Conservation (phyloP, 2,329 filamentous ascomycete genomes). For the Fonsecaea erecta region DNA sequence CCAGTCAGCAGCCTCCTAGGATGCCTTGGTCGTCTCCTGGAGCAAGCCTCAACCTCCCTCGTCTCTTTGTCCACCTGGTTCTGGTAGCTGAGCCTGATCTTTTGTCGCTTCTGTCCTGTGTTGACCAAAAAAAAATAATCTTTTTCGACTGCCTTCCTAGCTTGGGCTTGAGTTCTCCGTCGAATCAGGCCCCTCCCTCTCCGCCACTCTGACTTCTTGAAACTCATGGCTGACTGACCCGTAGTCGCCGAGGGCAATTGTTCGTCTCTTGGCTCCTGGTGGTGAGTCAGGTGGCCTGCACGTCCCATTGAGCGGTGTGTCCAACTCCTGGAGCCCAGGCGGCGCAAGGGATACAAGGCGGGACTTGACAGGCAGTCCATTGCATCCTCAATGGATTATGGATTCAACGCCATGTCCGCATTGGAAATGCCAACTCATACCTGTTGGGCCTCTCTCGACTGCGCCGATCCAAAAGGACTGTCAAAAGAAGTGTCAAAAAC, state of each 20-base stretch:
- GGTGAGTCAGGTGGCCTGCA: not conserved
- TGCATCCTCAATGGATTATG: not conserved
- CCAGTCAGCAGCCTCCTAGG: not conserved
- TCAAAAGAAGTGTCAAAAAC: not conserved
- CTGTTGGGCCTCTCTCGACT: not conserved
- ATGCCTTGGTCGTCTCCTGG: too few relatives aligned
- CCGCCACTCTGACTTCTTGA: not conserved
- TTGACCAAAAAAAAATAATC: not conserved
- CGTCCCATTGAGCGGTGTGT: not conserved
- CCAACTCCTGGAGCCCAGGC: not conserved
- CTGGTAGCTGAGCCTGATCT: not conserved
- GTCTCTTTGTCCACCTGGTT: not conserved
- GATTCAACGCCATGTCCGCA: not conserved
- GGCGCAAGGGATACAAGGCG: not conserved
- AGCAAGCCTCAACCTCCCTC: not conserved
- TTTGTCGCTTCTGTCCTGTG: not conserved
- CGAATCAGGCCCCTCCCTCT: not conserved
- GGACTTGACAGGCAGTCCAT: not conserved
- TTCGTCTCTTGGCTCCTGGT: not conserved
- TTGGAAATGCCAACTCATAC: not conserved
- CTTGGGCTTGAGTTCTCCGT: not conserved
- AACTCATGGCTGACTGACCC: not conserved
- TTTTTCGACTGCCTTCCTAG: not conserved
- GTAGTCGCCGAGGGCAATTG: not conserved
- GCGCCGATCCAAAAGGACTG: not conserved